These are phyloP conservation scores for Chloris gayana DNA, from an alignment of 176 grass and related monocot species.

Conservation along the genomic window DNA sequence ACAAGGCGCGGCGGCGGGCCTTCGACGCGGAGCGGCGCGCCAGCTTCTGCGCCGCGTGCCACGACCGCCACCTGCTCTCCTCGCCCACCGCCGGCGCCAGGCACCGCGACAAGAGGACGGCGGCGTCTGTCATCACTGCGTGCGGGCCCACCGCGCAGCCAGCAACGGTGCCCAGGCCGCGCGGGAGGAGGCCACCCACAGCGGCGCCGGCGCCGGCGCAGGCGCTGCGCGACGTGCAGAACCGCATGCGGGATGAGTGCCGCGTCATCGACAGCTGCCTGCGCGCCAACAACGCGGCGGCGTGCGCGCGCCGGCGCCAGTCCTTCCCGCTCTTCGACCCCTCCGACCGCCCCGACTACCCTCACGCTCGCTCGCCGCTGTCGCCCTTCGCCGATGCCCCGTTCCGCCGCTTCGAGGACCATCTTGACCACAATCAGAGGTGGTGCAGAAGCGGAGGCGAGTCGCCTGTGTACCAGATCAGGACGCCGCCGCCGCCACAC, in stretches of 20 bases:
- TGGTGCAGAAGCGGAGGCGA: constrained; percentile 38
- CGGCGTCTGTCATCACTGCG: background rate
- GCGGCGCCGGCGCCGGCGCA: background rate
- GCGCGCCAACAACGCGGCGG: constrained; percentile 28
- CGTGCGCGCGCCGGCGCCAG: constrained; percentile 38
- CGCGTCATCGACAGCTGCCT: constrained; percentile 72
- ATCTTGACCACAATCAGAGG: background rate
- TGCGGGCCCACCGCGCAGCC: background rate
- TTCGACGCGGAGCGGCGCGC: constrained; percentile 53
- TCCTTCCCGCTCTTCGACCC: constrained; percentile 80
- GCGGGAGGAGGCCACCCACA: background rate
- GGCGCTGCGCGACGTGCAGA: constrained; percentile 60
- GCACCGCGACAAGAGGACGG: background rate
- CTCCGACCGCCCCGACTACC: constrained; percentile 48
- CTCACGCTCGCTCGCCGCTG: constrained; percentile 39
- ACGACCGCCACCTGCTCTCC: constrained; percentile 21
- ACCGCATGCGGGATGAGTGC: constrained; percentile 67
- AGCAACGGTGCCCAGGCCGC: background rate
- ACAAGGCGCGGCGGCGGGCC: constrained; percentile 56
- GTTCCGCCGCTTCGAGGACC: background rate
- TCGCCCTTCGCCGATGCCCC: background rate
- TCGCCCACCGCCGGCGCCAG: background rate
- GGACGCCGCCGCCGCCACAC: constrained; percentile 19
- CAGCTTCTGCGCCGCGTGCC: constrained; percentile 69
- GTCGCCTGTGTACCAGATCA: constrained; percentile 66